Percentiles rank a stretch among this genome's conserved stretches.
phyloP scores from a whole-genome alignment of 2,329 filamentous ascomycete species.

The Pseudocercospora musae region DNA sequence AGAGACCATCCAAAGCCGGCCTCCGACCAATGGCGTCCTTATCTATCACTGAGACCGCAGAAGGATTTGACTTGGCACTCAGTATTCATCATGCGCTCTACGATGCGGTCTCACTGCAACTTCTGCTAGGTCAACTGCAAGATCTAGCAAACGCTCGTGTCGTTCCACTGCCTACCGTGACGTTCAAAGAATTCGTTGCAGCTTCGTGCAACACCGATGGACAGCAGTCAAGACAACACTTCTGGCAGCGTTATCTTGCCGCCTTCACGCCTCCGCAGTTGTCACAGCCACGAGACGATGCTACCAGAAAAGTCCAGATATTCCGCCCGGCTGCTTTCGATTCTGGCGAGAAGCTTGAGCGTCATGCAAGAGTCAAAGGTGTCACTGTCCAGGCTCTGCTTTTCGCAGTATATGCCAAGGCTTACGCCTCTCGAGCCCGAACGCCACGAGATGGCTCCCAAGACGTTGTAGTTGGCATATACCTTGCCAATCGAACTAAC shows the following conservation, averaged over 20 bases:
- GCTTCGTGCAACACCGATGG: constrained; percentile 23
- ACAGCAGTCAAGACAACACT: constrained; percentile 37
- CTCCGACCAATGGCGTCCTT: constrained; percentile 28
- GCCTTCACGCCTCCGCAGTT: constrained; percentile 21
- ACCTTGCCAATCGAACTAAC: constrained; percentile 72
- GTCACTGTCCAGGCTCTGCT: constrained; percentile 71
- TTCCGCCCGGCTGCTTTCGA: constrained; percentile 51
- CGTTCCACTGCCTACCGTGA: constrained; percentile 6
- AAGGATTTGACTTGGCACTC: constrained; percentile 35
- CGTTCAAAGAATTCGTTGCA: constrained; percentile 45
- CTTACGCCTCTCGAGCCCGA: constrained; percentile 39
- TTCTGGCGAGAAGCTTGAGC: constrained; percentile 42
- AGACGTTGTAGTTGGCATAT: constrained; percentile 69
- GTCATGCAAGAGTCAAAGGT: constrained; percentile 49
- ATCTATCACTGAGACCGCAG: constrained; percentile 12
- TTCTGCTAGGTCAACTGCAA: constrained; percentile 55
- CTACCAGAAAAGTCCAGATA: constrained; percentile 37
- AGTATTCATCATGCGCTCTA: constrained; percentile 84
- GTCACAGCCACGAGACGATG: constrained; percentile 17
- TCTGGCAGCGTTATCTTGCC: constrained; percentile 52
- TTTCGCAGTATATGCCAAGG: constrained; percentile 65
- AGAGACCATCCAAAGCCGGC: constrained; percentile 18
- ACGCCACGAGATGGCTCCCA: constrained; percentile 4
- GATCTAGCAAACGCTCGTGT: constrained; percentile 23
- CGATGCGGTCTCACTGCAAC: constrained; percentile 74